These are phyloP conservation scores for Lolium multiflorum DNA, from an alignment of 176 grass and related monocot genomes.

Conservation along the genomic window DNA sequence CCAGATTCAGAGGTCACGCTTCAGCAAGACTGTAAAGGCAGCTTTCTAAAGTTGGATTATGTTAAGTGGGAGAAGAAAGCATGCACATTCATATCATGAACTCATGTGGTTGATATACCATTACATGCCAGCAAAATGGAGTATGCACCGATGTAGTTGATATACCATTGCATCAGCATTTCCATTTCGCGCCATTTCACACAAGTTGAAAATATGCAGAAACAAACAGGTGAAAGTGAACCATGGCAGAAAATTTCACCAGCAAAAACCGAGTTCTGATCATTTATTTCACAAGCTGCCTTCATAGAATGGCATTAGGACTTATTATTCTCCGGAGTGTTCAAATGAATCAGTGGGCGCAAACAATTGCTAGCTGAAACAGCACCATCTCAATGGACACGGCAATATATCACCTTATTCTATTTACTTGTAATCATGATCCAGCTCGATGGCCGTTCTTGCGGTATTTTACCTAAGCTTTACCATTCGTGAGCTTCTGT, in stretches of 20 bases:
- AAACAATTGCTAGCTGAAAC: constrained; percentile 34
- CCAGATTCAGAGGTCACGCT: constrained; percentile 5
- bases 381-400: constrained; percentile 21
- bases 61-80: not conserved
- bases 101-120: not conserved
- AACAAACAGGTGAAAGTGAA: not conserved
- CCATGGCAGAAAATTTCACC: not conserved
- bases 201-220: not conserved
- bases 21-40: not conserved
- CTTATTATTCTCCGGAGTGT: constrained; percentile 36
- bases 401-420: constrained; percentile 38
- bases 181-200: not conserved
- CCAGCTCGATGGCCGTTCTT: not conserved
- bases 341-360: constrained; percentile 21
- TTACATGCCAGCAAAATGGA: not conserved
- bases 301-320: constrained; percentile 23
- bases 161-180: not conserved
- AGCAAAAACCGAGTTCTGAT: not conserved
- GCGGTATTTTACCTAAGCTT: constrained; percentile 42
- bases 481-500: constrained; percentile 61
- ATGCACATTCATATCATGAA: not conserved
- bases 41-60: not conserved
- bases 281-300: constrained; percentile 36
- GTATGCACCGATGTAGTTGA: not conserved
- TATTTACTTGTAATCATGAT: constrained; percentile 42